Base-by-base conservation (phyloP, 192 early-diverging fungal species). In the Umbelopsis sp. region DNA sequence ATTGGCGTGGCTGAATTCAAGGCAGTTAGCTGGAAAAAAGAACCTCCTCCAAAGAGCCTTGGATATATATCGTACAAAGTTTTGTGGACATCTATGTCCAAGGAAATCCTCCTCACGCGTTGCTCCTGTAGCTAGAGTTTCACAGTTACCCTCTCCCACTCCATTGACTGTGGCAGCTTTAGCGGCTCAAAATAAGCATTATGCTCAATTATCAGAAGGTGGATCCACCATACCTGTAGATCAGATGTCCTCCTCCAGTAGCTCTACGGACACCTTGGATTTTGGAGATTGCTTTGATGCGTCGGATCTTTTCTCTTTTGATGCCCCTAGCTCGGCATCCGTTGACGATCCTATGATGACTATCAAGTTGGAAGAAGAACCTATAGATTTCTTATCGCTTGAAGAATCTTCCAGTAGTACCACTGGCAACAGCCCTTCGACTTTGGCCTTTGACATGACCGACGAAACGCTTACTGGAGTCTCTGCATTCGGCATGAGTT, bases 61-160 rank as follows among this genome's bases (percentile, higher is more conserved):
- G 10, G 75, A 81, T 59, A 24, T 74, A 21, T 81, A 77, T 26
- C 68, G 79, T 14, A 56, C 59, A 20, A 76, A 77, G 50, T 81
- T 81, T 49, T 62, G 56, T 20, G 26, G 25, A 17, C 56, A 62
- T 62, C 34, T 62, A n/a, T 62, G 56, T 31, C 56, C 56, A 11
- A 29, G 56, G n/a, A 62, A 62, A n/a, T 11, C 17, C 34, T 62
- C 29, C 4, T 62, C 56, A 62, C 56, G 56, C 4, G 31, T 62
- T 62, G 26, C 56, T 32, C 56, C 56, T 12, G 56, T 62, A 16
- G 56, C 56, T 32, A 22, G 56, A 29, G 31, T 62, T 32, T 62
- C 56, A 29, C 31, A 32, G 17, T n/a, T 62, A 32, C 56, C 56
- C 25, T 11, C 71, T 16, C 32, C 51, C 25, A 68, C 51, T 9